Evolutionary conservation across 345 rosid species (phyloP).

Genomic region (Pistacia atlantica): DNA sequence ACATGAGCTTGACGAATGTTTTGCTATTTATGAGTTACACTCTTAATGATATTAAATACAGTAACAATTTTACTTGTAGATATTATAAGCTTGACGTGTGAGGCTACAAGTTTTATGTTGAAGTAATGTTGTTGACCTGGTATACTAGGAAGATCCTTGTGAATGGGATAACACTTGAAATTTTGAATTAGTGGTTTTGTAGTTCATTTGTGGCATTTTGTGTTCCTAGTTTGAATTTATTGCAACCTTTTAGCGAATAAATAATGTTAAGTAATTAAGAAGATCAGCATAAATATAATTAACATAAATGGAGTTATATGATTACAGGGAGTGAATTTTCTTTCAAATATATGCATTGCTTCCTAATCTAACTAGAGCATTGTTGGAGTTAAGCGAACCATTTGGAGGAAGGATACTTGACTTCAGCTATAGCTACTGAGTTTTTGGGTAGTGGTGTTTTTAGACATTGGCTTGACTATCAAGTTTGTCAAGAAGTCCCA

Average conservation of each 20-base stretch:
- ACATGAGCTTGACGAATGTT: no score
- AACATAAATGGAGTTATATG: background rate
- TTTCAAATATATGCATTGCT: conserved; percentile 1
- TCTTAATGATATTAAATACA: no score
- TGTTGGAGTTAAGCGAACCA: background rate
- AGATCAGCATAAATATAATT: background rate
- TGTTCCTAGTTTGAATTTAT: background rate
- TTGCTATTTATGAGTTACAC: no score
- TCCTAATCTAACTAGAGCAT: background rate
- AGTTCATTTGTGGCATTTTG: background rate
- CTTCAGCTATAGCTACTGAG: background rate
- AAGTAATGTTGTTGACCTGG: no score
- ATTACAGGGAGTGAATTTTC: background rate
- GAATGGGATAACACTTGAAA: background rate
- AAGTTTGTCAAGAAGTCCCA: background rate
- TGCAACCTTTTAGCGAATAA: background rate
- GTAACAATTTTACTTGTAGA: no score
- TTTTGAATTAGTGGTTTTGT: background rate
- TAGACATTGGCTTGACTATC: background rate
- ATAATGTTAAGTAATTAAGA: no score
- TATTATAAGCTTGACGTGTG: no score
- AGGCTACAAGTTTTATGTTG: no score
- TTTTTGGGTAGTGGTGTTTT: background rate
- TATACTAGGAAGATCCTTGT: background rate
- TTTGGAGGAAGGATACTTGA: background rate